Evolutionary conservation across 108 stramenopile genomes (phyloP).

Genomic region (Nitzschia putrida): DNA sequence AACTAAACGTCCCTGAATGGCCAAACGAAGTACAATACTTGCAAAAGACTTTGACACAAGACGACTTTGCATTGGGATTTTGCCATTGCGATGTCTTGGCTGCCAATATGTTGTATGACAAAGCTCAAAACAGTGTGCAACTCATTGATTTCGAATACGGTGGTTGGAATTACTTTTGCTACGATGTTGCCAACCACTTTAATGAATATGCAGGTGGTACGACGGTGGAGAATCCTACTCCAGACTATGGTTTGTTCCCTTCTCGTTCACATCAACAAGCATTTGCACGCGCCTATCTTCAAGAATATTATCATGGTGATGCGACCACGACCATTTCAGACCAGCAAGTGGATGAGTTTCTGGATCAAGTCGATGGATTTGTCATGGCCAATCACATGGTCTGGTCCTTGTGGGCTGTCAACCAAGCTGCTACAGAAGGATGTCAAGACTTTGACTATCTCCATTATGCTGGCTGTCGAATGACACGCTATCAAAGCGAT

Average conservation of each 20-base stretch:
- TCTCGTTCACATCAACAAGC: conserved; percentile 33
- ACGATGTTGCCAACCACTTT: conserved; percentile 91
- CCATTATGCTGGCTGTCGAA: conserved; percentile 44
- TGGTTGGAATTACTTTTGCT: conserved; percentile 72
- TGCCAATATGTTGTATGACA: conserved; percentile 71
- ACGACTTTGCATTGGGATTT: conserved; percentile 49
- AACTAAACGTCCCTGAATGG: conserved; percentile 30
- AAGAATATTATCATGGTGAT: not conserved
- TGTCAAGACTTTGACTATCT: conserved; percentile 78
- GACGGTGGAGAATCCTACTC: conserved; percentile 34
- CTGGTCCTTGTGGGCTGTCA: conserved; percentile 87
- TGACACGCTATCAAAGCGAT: conserved; percentile 24
- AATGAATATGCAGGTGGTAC: conserved; percentile 87
- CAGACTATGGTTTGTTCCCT: conserved; percentile 68
- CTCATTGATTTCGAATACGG: conserved; percentile 93
- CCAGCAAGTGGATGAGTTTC: conserved; percentile 21
- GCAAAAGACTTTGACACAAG: conserved; percentile 8
- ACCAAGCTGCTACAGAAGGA: conserved; percentile 81
- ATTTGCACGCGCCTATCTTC: conserved; percentile 67
- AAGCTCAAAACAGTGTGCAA: conserved; percentile 44
- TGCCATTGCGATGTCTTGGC: conserved; percentile 89
- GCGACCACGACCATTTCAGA: not conserved
- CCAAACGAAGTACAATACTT: conserved; percentile 49
- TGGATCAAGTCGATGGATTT: conserved; percentile 64
- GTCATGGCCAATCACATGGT: conserved; percentile 79